A percentile compares a stretch with the other conserved stretches of the same genome.
Evolutionary conservation across 345 rosid genomes (phyloP).

Genomic region (Arabis hirsuta): DNA sequence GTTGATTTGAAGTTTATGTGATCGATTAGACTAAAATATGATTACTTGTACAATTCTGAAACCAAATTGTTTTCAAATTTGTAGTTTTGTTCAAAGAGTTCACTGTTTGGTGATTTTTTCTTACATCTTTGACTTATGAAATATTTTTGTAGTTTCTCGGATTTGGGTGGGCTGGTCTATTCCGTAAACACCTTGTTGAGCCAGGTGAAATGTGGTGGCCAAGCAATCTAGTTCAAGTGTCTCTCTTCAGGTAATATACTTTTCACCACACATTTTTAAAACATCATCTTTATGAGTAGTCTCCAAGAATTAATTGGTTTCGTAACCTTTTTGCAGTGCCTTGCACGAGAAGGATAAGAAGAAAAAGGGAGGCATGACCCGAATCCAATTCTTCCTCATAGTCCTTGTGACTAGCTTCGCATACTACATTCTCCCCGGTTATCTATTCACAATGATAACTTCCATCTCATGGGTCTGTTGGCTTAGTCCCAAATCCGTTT

Average conservation of each 20-base stretch:
- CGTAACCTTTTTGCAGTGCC: slow-evolving; percentile 55
- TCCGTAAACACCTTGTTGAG: slow-evolving; percentile 72
- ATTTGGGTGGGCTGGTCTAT: slow-evolving; percentile 89
- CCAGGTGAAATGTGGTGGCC: slow-evolving; percentile 99
- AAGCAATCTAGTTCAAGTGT: slow-evolving; percentile 69
- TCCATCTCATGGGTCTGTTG: slow-evolving; percentile 86
- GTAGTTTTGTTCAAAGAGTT: background rate
- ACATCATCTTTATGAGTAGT: background rate
- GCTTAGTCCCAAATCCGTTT: slow-evolving; percentile 65
- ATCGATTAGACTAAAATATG: slow-evolving; percentile 21
- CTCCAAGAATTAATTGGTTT: background rate
- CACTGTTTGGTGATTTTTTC: background rate
- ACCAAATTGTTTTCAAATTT: background rate
- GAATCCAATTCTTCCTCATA: slow-evolving; percentile 69
- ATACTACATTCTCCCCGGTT: slow-evolving; percentile 70
- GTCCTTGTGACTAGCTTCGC: slow-evolving; percentile 64
- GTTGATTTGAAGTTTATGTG: slow-evolving; percentile 23
- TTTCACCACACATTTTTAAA: background rate
- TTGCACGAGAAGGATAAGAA: slow-evolving; percentile 67
- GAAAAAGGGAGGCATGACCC: slow-evolving; percentile 50
- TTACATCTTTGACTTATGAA: background rate
- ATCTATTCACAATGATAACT: slow-evolving; percentile 55
- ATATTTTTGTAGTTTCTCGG: slow-evolving; percentile 57
- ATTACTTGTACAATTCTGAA: slow-evolving; percentile 7
- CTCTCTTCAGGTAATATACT: slow-evolving; percentile 63